Evolutionary conservation across 495 filamentous ascomycete species (phyloP), one percentile per base, ranked within the genome.

Genomic region (Penicillium arizonense): DNA sequence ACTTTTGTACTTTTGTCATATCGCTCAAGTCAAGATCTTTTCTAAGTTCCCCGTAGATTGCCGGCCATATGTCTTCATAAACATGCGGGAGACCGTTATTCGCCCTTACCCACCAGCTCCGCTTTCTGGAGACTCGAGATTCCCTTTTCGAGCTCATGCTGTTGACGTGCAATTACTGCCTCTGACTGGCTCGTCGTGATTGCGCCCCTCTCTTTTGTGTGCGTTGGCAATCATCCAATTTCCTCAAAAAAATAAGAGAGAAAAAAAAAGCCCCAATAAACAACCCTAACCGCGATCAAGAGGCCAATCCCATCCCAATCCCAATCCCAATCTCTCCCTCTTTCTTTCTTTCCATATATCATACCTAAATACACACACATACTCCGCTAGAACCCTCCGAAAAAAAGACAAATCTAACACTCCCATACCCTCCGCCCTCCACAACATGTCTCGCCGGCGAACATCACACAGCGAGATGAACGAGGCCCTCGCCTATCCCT

Each of bases 391-490:
- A 30, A 30, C 5, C 28, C 28, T 30, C 28, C 28, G 28, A 30
- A 37, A 36, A 37, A 36, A 55, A 37, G n/a, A 51, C 14, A 28
- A 42, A 21, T 11, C 13, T 12, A 46, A 35, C n/a, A 23, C 18
- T 43, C 44, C 57, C 43, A 47, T 56, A 50, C 30, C 55, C 36
- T 36, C 47, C 46, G 20, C 20, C 18, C 40, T 38, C 49, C 33
- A 38, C 28, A 68, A 46, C 54, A 76, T 77, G 74, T 71, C 72
- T 62, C 72, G 71, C 55, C 74, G 72, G 44, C 68, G 71, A 65
- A 63, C 67, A 24, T 74, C 72, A 28, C 64, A 77, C 53, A 74
- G 71, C 59, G 74, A 76, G 59, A 62, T 70, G 59, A 74, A 72
- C 41, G 70, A 71, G 55, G 62, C 73, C 11, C 26, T 64, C 48